Evolutionary conservation across 2,329 filamentous ascomycete species (phyloP), one percentile per base, ranked within the genome.

Genomic region (Aspergillus cejpii): DNA sequence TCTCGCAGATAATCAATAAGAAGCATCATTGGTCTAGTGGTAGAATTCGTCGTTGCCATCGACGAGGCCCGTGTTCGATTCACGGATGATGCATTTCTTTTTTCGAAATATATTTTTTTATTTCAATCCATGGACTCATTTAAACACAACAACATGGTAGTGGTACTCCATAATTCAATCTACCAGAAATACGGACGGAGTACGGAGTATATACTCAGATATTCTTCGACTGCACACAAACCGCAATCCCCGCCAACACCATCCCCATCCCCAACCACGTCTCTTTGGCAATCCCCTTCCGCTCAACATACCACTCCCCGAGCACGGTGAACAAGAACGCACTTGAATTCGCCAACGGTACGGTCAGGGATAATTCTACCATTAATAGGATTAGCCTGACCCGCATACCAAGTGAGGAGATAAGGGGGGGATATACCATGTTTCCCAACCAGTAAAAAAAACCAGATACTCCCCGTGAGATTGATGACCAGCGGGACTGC

Each of bases 301-400:
- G 81, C 59, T 96, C 91, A 1, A 91, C 88, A 74, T 84, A 94
- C 89, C 90, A 97, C 57, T 97, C 91, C 1, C 90, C 91, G 10
- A 96, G 61, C 1, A 96, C 90, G 0, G 91, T 97, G 61, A 96
- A 97, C n/a, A 97, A 68, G 57, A 97, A 97, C 0, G 91, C 91
- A 60, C 94, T 71, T 0, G 89, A 94, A 61, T 97, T 97, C 1
- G 91, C 90, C 51, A 97, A 92, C 1, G 91, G 91, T 1, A 97
- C 90, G 2, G 90, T 96, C 51, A 97, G 73, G 61, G 89, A 95
- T 56, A 97, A 64, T 67, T 97, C 91, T 92, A 41, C 5, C 10
- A 28, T 12, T 1, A 0, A 17, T n/a, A 48, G 48, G 12, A 45
- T 28, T 10, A 4, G 3, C 15, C 10, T 12, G 3, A 6, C 3